These are phyloP conservation scores for Cyberlindnera americana DNA, from an alignment of 805 yeast species.

Conservation along the genomic window DNA sequence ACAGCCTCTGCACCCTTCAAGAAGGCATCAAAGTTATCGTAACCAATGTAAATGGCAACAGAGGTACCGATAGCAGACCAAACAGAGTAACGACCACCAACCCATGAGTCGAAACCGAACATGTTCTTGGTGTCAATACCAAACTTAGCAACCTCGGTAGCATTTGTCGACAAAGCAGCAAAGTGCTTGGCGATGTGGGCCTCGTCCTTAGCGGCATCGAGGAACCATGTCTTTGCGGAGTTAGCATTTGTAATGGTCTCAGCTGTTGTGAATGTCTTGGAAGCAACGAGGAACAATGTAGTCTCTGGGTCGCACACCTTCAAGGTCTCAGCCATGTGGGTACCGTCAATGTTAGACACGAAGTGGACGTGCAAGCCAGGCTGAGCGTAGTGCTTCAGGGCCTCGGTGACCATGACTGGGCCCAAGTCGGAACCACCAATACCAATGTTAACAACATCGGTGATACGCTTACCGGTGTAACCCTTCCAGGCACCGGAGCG, in stretches of 20 bases:
- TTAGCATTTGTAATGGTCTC: slow-evolving; percentile 96
- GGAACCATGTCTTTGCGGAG: slow-evolving; percentile 94
- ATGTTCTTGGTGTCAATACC: slow-evolving; percentile 97
- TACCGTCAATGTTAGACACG: slow-evolving; percentile 98
- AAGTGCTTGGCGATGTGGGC: slow-evolving; percentile 92
- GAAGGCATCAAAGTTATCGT: slow-evolving; percentile 86
- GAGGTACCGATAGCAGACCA: slow-evolving; percentile 99
- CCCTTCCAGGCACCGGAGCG: slow-evolving; percentile 97
- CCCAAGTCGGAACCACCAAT: slow-evolving; percentile 99
- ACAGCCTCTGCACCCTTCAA: slow-evolving; percentile 97
- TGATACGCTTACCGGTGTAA: slow-evolving; percentile 90
- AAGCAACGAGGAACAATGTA: slow-evolving; percentile 87
- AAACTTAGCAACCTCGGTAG: slow-evolving; percentile 83
- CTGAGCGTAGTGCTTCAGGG: slow-evolving; percentile 83
- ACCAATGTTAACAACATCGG: slow-evolving; percentile 95
- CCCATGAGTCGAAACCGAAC: slow-evolving; percentile 99
- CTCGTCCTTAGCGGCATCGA: slow-evolving; percentile 61
- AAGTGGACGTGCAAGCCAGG: slow-evolving; percentile 78
- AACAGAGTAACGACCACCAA: slow-evolving; percentile 99
- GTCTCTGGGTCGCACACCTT: slow-evolving; percentile 81
- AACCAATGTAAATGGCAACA: slow-evolving; percentile 93
- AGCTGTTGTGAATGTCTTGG: slow-evolving; percentile 98
- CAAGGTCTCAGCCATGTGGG: slow-evolving; percentile 89
- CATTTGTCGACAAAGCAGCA: slow-evolving; percentile 94
- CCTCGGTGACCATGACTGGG: slow-evolving; percentile 99